Evolutionary conservation across 1,284 basidiomycete species (phyloP), one percentile per base, ranked within the genome.

Genomic region (Afroboletus lepidellus): DNA sequence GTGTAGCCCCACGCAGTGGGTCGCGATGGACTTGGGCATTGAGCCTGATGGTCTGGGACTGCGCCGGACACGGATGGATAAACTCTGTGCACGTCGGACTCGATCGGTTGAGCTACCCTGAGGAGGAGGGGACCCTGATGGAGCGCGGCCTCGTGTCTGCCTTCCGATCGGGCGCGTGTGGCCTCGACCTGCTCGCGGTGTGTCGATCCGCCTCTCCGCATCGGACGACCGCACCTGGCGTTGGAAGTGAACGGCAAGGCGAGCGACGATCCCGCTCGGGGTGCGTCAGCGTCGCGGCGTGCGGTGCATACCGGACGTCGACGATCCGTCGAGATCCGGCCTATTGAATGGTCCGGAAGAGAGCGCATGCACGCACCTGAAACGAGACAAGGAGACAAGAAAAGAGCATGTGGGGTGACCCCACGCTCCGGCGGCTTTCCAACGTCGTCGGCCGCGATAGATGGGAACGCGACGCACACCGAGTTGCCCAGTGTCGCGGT

Each of bases 261-360:
- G 3, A 27, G 27, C 32, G 48, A 36, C 16, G 36, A 52, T 51
- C 48, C 13, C 20, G 16, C 48, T 41, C 33, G 39, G 36, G 7
- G 24, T 3, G 13, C 20, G 11, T 32, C 29, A 18, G 27, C 8
- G 7, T 23, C 27, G 13, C 8, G 23, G 20, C 5, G 33, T 29
- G 21, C 51, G 49, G 48, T 38, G 23, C 9, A 12, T 27, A 37
- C 48, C 41, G 51, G 48, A 16, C 8, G 8, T 43, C 18, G 48
- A 43, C 33, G 51, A 37, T 39, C 51, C 51, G 48, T 43, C 39
- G 48, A 41, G 47, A 51, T 41, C 50, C 41, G 34, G 24, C 32
- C 9, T 30, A 21, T 32, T 32, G 12, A 32, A 15, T 21, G 2
- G 41, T 29, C 27, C 27, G 15, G 15, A 41, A 18, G 12, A 20